A percentile compares a stretch with the other conserved stretches of the same genome.
Evolutionary conservation across 192 early-diverging fungal genomes (phyloP).

Genomic region (Jimgerdemannia flammicorona): DNA sequence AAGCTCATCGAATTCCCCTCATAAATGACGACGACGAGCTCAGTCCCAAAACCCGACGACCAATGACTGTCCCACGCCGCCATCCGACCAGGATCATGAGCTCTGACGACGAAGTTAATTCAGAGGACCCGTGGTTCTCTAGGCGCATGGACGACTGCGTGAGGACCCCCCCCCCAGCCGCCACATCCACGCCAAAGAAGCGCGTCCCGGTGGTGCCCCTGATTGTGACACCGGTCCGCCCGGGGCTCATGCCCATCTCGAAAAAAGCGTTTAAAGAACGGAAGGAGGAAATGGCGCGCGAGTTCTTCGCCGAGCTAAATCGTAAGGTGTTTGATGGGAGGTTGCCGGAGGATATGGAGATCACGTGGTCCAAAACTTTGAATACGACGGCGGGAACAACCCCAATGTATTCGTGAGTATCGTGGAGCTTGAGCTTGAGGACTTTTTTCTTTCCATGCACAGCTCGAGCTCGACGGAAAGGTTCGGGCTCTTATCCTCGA

Average conservation of each 20-base stretch:
- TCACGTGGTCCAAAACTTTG: not conserved
- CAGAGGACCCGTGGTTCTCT: too few relatives aligned
- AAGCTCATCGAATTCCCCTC: not conserved
- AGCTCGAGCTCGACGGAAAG: too few relatives aligned
- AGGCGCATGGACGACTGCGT: too few relatives aligned
- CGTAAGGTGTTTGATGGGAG: not conserved
- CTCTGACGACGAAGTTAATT: too few relatives aligned
- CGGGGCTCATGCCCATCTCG: not conserved
- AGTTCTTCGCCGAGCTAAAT: not conserved
- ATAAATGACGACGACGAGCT: not conserved
- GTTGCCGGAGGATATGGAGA: constrained; percentile 1
- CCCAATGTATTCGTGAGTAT: not conserved
- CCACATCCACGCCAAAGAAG: too few relatives aligned
- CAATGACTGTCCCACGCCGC: not conserved
- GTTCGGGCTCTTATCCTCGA: too few relatives aligned
- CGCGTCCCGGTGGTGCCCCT: not conserved
- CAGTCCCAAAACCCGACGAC: not conserved
- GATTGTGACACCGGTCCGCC: not conserved
- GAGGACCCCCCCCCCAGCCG: too few relatives aligned
- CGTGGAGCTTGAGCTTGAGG: not conserved
- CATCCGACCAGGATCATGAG: not conserved
- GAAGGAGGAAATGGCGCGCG: not conserved
- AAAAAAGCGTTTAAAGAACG: not conserved
- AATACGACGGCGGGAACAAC: not conserved
- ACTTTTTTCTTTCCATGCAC: not conserved